A percentile compares a stretch with the other conserved stretches of the same genome.
phyloP scores from a whole-genome alignment of 139 green algal species.

The Bryopsis sp. region DNA sequence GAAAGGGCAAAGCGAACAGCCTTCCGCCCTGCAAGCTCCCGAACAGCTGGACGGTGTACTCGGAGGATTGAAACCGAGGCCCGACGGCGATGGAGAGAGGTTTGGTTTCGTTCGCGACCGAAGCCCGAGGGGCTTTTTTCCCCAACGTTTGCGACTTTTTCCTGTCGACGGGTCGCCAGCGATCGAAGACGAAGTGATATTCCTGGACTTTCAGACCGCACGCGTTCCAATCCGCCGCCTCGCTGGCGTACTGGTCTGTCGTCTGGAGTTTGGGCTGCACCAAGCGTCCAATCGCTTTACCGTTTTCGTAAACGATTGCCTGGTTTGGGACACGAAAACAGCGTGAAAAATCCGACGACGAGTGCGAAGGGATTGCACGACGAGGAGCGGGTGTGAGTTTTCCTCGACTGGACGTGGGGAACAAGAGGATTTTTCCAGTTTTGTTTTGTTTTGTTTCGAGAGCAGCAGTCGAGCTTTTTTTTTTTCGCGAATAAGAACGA shows the following conservation, averaged over 20 bases:
- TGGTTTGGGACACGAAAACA: no score
- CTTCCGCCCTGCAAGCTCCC: not conserved
- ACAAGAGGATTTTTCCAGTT: no score
- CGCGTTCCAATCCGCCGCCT: not conserved
- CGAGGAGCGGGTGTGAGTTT: no score
- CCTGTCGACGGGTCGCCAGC: not conserved
- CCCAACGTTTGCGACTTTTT: not conserved
- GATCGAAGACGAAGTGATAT: conserved; percentile 11
- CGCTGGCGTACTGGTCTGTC: not conserved
- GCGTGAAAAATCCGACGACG: no score
- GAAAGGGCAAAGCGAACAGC: conserved; percentile 4
- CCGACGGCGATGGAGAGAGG: not conserved
- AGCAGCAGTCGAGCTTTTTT: no score
- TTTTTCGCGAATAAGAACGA: no score
- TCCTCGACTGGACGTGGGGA: no score
- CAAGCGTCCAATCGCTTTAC: conserved; percentile 12
- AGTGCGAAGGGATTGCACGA: no score
- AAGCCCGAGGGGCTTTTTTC: not conserved
- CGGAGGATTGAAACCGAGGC: not conserved
- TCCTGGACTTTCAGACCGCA: not conserved
- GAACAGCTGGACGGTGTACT: conserved; percentile 11
- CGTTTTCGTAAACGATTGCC: conserved; percentile 16
- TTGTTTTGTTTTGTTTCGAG: no score
- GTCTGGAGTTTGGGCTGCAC: conserved; percentile 6
- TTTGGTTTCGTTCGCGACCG: not conserved